phyloP scores from a whole-genome alignment of 805 yeast genomes.

The Yamadazyma paraphyllophila region DNA sequence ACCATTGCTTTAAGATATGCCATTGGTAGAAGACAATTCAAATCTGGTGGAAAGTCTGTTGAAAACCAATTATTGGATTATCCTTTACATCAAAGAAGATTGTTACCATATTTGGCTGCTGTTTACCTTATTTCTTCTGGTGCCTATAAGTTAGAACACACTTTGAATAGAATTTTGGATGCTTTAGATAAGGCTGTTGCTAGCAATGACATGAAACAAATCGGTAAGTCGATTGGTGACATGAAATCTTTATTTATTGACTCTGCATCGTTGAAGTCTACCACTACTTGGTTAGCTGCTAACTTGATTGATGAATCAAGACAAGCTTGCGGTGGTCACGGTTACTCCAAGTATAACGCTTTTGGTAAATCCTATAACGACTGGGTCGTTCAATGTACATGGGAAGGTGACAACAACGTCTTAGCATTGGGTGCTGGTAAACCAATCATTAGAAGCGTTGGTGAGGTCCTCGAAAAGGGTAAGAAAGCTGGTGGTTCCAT shows the following conservation, averaged over 20 bases:
- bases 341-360: conserved; percentile 44
- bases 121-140: conserved; percentile 38
- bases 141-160: conserved; percentile 37
- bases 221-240: conserved; percentile 31
- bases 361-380: conserved; percentile 45
- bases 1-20: conserved; percentile 47
- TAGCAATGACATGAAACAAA: conserved; percentile 27
- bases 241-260: conserved; percentile 45
- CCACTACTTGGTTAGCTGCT: conserved; percentile 45
- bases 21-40: conserved; percentile 46
- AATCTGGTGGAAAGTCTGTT: conserved; percentile 23
- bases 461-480: conserved; percentile 27
- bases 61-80: conserved; percentile 45
- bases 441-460: conserved; percentile 33
- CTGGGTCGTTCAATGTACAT: conserved; percentile 49
- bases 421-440: conserved; percentile 42
- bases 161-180: conserved; percentile 28
- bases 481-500: conserved; percentile 34
- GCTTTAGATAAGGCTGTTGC: conserved; percentile 39
- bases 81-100: conserved; percentile 46
- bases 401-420: conserved; percentile 51
- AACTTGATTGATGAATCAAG: conserved; percentile 41
- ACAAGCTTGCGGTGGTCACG: conserved; percentile 50
- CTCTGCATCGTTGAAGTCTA: conserved; percentile 44
- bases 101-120: conserved; percentile 43